Evolutionary conservation across 2,329 filamentous ascomycete genomes (phyloP), one percentile per base, ranked within the genome.

Genomic region (Diaporthe sp.): DNA sequence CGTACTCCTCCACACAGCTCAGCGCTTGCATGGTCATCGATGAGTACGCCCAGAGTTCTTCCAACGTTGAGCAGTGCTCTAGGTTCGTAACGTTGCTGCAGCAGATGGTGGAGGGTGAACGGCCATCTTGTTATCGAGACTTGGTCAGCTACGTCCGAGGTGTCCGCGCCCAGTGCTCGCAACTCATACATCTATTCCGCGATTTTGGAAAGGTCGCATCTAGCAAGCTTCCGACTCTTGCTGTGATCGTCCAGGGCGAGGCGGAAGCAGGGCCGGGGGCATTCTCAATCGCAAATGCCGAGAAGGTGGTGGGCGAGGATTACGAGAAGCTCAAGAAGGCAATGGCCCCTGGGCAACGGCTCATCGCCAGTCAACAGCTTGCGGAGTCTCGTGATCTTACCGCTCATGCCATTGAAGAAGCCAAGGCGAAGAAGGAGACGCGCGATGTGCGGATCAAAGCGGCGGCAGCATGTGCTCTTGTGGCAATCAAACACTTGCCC

Each of bases 241-340:
- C 97, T 31, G 95, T 98, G 3, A 92, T 99, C 25, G 96, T 98
- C 12, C 97, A 99, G 84, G 97, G 97, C 42, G 96, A 98, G 81
- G 89, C 94, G 7, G 94, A 97, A 81, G 96, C 97, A 49, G 96
- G 97, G 0, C 96, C 96, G 13, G 96, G 92, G 79, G 96, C 97
- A 9, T 99, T 99, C 83, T 97, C 95, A 1, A 90, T 98, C 70
- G 86, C 89, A 0, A 95, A 96, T 79, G 97, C 96, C 0, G 95
- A 98, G 79, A 97, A 95, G 84, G 94, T 98, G 72, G 89, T 98
- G 65, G 91, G 88, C 1, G 91, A 94, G 12, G 96, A 99, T 78
- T 99, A 94, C 79, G 96, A 98, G 71, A 92, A 92, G 77, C 87
- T 99, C 4, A 97, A 96, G 86, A 98, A 95, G 85, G 89, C 90